These are phyloP conservation scores for Biscogniauxia sp. DNA, from an alignment of 2,329 filamentous ascomycete species.

Conservation along the genomic window DNA sequence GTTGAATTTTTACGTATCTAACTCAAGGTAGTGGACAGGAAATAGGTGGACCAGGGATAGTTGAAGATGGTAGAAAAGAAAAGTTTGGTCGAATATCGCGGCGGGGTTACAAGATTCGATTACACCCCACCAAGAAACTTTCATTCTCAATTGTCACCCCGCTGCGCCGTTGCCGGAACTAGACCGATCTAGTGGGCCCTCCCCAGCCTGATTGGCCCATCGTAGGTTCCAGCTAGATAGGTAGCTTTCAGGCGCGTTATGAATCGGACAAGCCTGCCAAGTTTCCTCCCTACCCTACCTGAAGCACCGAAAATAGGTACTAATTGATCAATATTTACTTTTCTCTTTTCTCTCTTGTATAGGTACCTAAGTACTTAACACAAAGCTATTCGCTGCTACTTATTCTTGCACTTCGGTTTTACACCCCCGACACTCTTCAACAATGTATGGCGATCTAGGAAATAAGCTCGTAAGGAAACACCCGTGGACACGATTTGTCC, in stretches of 20 bases:
- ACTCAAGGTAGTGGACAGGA: background rate
- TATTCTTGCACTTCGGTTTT: background rate
- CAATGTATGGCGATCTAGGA: constrained; percentile 84
- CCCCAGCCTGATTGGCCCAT: background rate
- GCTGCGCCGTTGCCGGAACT: constrained; percentile 16
- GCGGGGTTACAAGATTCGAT: constrained; percentile 11
- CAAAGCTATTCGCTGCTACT: too few relatives aligned
- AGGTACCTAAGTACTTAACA: too few relatives aligned
- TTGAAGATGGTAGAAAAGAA: constrained; percentile 1
- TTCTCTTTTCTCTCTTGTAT: too few relatives aligned
- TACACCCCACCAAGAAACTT: constrained; percentile 17
- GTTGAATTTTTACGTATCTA: background rate
- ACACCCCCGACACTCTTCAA: background rate
- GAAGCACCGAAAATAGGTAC: too few relatives aligned
- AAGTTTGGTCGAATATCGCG: constrained; percentile 16
- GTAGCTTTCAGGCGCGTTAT: background rate
- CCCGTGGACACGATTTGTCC: constrained; percentile 4
- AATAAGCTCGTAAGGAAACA: constrained; percentile 70
- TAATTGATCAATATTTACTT: too few relatives aligned
- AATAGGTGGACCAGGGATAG: background rate
- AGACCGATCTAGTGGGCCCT: constrained; percentile 6
- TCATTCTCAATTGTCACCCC: constrained; percentile 4
- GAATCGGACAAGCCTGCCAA: too few relatives aligned
- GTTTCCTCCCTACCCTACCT: too few relatives aligned
- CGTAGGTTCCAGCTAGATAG: background rate